Base-by-base conservation (phyloP, 208 protist genomes). In the Trypanosoma grayi region DNA sequence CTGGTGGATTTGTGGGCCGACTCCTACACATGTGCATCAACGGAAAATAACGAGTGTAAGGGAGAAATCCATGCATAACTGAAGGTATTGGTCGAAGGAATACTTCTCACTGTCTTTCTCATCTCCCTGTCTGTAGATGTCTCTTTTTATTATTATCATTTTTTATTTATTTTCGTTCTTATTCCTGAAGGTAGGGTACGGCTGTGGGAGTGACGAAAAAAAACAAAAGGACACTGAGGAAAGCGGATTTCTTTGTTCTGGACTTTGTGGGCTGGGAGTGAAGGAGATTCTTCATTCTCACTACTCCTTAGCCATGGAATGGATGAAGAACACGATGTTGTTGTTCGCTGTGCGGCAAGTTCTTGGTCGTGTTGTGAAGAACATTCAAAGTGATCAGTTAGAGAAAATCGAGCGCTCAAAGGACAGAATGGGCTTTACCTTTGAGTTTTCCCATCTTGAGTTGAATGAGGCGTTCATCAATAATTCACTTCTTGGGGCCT, bases 391-490 rank as follows among this genome's bases (percentile, higher is more conserved):
- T 16, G 66, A 72, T 43, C 66, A 72, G 51, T 31, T 72, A 20
- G 66, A 72, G 33, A 27, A 39, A 30, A 54, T 72, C 25, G 41
- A 54, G 20, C 48, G 46, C 34, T 60, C 58, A 11, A n/a, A 60
- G 4, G 20, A 60, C 20, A 20, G 40, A 7, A n/a, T 59, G 1
- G 56, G 66, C 13, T 28, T 72, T 22, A 28, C 39, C 24, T 58
- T 72, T 60, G 44, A 60, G 39, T 44, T 72, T 14, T 60, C 66
- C 10, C 56, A 58, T 44, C 52, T 72, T 46, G 55, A 72, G 36
- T 43, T 72, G 16, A 52, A 72, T 45, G 66, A 72, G 7, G 31
- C 51, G 22, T 72, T 60, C 50, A 72, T 72, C 20, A 72, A 72
- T 40, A 10, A 54, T 20, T 34, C 27, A 16, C 30, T 72, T 30